Conservation (phyloP, 148 eudicot species). For the Cornus controversa region DNA sequence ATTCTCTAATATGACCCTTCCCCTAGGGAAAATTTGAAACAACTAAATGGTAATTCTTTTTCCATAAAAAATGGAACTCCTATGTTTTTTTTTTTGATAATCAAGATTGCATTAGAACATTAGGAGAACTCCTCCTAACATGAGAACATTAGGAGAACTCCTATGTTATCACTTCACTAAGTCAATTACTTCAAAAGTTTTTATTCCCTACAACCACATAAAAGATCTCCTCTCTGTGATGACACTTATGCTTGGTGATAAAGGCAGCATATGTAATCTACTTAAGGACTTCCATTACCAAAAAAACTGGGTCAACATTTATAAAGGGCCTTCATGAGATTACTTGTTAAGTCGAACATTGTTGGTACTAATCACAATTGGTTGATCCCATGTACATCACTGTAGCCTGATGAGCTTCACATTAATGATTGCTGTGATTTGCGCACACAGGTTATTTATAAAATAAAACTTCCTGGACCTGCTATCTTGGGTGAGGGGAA, state of each 20-base stretch:
- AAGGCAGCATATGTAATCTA: background rate
- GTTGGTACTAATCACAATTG: background rate
- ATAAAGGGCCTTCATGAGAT: background rate
- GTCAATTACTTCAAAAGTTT: background rate
- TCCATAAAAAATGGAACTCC: too few species aligned
- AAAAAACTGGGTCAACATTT: background rate
- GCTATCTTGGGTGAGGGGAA: conserved; percentile 95
- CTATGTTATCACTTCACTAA: background rate
- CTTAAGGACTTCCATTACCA: background rate
- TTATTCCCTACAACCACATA: background rate
- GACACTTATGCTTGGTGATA: background rate
- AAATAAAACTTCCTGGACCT: conserved; percentile 86
- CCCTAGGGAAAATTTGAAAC: too few species aligned
- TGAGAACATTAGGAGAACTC: background rate
- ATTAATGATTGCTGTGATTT: background rate
- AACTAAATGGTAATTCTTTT: too few species aligned
- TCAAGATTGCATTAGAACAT: too few species aligned
- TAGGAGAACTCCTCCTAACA: too few species aligned
- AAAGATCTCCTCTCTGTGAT: background rate
- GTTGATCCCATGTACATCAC: background rate
- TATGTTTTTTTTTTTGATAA: too few species aligned
- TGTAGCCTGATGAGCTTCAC: background rate
- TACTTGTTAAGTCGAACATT: background rate
- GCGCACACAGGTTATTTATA: conserved; percentile 61
- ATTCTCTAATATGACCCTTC: too few species aligned